These are phyloP conservation scores for Leucaena leucocephala DNA, from an alignment of 306 rosid species.

Conservation along the genomic window DNA sequence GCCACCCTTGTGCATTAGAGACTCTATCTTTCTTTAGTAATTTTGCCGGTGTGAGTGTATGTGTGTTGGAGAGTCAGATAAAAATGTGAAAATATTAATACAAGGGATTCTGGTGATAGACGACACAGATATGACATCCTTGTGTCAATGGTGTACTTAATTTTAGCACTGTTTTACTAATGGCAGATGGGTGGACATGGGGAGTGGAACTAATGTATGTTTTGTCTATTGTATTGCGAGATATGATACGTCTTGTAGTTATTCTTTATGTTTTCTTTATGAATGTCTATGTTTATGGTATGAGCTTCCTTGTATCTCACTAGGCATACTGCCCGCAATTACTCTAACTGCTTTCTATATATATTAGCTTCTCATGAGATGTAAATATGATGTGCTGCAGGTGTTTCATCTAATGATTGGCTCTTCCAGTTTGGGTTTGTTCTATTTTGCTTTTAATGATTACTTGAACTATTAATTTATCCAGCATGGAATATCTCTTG, in stretches of 20 bases:
- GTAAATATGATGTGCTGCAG: slow-evolving; percentile 56
- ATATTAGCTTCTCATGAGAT: slow-evolving; percentile 40
- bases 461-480: slow-evolving; percentile 23
- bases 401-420: slow-evolving; percentile 95
- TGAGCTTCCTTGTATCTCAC: slow-evolving; percentile 12
- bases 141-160: slow-evolving; percentile 5
- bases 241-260: slow-evolving; percentile 32
- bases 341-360: slow-evolving; percentile 20
- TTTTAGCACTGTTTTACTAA: slow-evolving; percentile 6
- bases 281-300: slow-evolving; percentile 6
- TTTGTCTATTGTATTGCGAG: slow-evolving; percentile 20
- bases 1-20: background rate
- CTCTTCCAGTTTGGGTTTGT: slow-evolving; percentile 84
- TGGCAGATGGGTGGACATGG: slow-evolving; percentile 29
- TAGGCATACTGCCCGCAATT: slow-evolving; percentile 16
- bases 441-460: slow-evolving; percentile 36
- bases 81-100: slow-evolving; percentile 11
- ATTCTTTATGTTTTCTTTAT: slow-evolving; percentile 26
- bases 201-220: slow-evolving; percentile 11
- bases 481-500: slow-evolving; percentile 9
- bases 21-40: background rate
- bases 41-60: background rate
- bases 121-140: background rate
- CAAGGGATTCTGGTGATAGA: slow-evolving; percentile 26
- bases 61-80: background rate